These are phyloP conservation scores for Ephemerocybe angulata DNA, from an alignment of 768 basidiomycete species.

Conservation along the genomic window DNA sequence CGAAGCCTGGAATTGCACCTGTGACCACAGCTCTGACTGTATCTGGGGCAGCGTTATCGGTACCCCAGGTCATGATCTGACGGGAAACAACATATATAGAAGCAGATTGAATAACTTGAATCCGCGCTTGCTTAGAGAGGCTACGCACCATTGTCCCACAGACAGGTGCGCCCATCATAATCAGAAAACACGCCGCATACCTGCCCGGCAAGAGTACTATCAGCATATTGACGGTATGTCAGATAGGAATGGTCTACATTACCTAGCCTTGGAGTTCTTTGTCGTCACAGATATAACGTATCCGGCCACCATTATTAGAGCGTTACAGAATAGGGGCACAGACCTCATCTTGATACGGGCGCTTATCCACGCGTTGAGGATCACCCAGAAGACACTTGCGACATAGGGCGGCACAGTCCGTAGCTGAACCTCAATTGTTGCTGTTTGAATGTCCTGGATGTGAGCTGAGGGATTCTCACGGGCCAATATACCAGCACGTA, in stretches of 20 bases:
- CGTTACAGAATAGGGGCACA: conserved; percentile 26
- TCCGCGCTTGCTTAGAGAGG: background rate
- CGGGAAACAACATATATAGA: background rate
- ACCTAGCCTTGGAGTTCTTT: conserved; percentile 28
- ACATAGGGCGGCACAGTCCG: conserved; percentile 40
- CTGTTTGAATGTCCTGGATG: conserved; percentile 40
- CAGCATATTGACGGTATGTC: background rate
- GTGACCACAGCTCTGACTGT: conserved; percentile 38
- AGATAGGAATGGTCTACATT: background rate
- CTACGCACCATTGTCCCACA: conserved; percentile 24
- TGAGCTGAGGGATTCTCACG: conserved; percentile 26
- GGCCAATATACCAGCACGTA: conserved; percentile 18
- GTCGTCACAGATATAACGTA: conserved; percentile 36
- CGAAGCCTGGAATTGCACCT: conserved; percentile 37
- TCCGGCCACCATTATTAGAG: conserved; percentile 29
- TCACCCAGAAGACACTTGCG: conserved; percentile 32
- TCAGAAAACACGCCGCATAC: conserved; percentile 40
- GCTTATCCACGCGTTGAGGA: conserved; percentile 24
- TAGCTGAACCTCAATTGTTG: conserved; percentile 37
- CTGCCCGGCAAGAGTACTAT: conserved; percentile 12
- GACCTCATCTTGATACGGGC: conserved; percentile 27
- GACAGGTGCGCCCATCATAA: conserved; percentile 29
- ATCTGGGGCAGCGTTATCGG: conserved; percentile 41
- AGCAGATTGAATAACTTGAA: background rate
- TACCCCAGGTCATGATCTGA: conserved; percentile 38